Evolutionary conservation across 371 early-diverging fungal species (phyloP), one percentile per base, ranked within the genome.

Genomic region (Smittium culicis): DNA sequence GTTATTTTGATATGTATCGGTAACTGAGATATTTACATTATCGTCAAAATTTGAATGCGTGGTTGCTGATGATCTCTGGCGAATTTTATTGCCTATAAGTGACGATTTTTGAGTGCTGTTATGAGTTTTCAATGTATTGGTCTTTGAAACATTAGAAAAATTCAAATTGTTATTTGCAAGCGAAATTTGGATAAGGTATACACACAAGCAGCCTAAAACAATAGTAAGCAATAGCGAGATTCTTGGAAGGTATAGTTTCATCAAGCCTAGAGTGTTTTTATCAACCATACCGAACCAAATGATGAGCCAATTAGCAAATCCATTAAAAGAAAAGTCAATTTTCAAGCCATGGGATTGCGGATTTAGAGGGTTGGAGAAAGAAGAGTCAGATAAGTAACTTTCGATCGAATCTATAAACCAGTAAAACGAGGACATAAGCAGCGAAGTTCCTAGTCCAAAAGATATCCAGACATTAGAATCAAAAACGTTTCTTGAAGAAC

Each of bases 161-260:
- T 45, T 5, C 20, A 5, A 5, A 20, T 5, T 5, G 11, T 5
- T 5, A 20, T 20, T 5, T 5, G 11, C 20, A 11, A 5, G 11
- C 11, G 11, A 11, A 11, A 11, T 45, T 45, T 45, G 45, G 5
- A 20, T 45, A 20, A 45, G 20, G 11, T 20, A 45, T 11, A 45
- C 45, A 45, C 45, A 45, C 5, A 20, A 20, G 11, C 5, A 5
- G 5, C 45, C 45, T 45, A 20, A 11, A 45, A 45, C 5, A 45
- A 45, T 45, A 11, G 20, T 45, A 20, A 66, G 95, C 94, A 32
- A 90, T 85, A 1, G 89, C 91, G 0, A 87, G 85, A 30, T 74
- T 63, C 1, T 81, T 74, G 1, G 82, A 72, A 2, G 20, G 20
- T 45, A 45, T 45, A 45, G 45, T 45, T 45, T 45, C 5, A 45